Evolutionary conservation across 2,329 filamentous ascomycete species (phyloP).

Genomic region (Fusarium sp.): DNA sequence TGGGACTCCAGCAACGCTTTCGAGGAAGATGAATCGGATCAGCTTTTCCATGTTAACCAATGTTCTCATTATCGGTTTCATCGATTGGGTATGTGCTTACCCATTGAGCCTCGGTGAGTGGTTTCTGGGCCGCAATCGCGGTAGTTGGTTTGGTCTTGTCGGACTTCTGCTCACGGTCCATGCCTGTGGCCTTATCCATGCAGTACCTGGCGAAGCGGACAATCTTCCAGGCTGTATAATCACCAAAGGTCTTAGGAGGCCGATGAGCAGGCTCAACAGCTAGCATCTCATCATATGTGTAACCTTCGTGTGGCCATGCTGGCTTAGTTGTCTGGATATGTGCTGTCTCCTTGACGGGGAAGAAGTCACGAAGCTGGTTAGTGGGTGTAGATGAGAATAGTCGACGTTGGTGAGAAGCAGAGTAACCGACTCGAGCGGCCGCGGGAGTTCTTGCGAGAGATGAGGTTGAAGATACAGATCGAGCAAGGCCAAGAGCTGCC

Average conservation of each 20-base stretch:
- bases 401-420: constrained; percentile 35
- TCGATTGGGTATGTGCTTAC: constrained; percentile 49
- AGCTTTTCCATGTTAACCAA: constrained; percentile 60
- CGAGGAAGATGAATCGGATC: constrained; percentile 90
- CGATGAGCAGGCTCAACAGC: constrained; percentile 82
- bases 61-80: neutral
- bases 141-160: constrained; percentile 70
- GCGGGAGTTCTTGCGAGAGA: constrained; percentile 26
- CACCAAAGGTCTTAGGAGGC: constrained; percentile 77
- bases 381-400: constrained; percentile 65
- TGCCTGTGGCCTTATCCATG: constrained; percentile 84
- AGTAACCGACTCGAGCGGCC: constrained; percentile 31
- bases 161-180: constrained; percentile 77
- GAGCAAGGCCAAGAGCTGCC: constrained; percentile 41
- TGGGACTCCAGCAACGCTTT: constrained; percentile 93
- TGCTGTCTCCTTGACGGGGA: constrained; percentile 71
- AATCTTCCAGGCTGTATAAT: constrained; percentile 82
- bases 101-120: constrained; percentile 89
- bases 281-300: constrained; percentile 84
- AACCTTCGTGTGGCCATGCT: constrained; percentile 79
- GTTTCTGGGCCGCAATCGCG: constrained; percentile 64
- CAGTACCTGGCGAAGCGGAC: constrained; percentile 82
- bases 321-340: constrained; percentile 73
- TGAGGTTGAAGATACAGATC: constrained; percentile 32
- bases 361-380: constrained; percentile 68